Percentiles rank a stretch among this genome's conserved stretches.
phyloP scores from a whole-genome alignment of 768 basidiomycete genomes.

The Podaxis sp. region DNA sequence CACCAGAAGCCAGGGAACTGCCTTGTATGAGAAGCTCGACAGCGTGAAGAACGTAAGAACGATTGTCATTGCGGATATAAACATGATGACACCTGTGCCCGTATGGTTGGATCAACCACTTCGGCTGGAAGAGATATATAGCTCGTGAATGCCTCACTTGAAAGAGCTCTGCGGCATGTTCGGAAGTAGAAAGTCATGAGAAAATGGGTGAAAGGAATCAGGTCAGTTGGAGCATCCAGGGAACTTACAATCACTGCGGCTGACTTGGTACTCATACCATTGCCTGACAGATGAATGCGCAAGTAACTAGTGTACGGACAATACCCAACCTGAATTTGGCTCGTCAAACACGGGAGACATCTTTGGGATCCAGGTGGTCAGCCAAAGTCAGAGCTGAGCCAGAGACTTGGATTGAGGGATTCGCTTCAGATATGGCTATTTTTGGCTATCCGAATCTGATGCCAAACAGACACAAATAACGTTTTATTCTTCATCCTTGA shows the following conservation, averaged over 20 bases:
- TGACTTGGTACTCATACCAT: not conserved
- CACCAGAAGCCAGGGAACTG: conserved; percentile 36
- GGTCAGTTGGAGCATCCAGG: not conserved
- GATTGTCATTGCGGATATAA: conserved; percentile 30
- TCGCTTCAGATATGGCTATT: not conserved
- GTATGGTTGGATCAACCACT: not conserved
- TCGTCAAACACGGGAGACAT: not conserved
- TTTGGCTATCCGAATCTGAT: not conserved
- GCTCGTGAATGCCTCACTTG: conserved; percentile 21
- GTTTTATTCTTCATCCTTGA: not conserved
- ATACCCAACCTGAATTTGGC: not conserved
- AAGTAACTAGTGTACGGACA: not conserved
- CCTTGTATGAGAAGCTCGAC: conserved; percentile 26
- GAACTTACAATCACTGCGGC: not conserved
- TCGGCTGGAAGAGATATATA: not conserved
- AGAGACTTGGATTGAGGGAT: not conserved
- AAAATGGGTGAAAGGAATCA: not conserved
- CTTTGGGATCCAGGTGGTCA: not conserved
- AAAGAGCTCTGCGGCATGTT: conserved; percentile 36
- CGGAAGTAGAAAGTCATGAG: conserved; percentile 39
- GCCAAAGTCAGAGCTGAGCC: not conserved
- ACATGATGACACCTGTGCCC: conserved; percentile 27
- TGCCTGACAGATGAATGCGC: not conserved
- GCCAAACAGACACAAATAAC: not conserved
- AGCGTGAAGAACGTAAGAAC: conserved; percentile 31